These are phyloP conservation scores for Fusarium illudens DNA, from an alignment of 2,329 filamentous ascomycete genomes.

Conservation along the genomic window DNA sequence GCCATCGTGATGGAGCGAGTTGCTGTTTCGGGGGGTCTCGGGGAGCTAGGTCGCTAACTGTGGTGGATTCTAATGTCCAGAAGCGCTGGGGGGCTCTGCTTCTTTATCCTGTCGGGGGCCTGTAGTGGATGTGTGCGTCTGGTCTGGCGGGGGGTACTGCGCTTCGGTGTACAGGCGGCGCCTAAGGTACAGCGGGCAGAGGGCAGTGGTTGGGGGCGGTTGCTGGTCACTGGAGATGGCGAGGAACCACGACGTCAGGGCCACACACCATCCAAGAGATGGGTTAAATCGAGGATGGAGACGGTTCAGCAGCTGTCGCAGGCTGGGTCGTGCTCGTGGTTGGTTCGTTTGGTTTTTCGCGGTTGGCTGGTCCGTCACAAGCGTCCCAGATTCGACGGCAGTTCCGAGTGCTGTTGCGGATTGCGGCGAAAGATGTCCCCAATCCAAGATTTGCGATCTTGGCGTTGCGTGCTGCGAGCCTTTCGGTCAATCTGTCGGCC, in stretches of 20 bases:
- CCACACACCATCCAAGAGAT: slow-evolving; percentile 38
- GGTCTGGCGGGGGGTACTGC: slow-evolving; percentile 33
- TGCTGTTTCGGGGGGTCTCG: slow-evolving; percentile 17
- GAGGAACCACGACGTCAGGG: slow-evolving; percentile 37
- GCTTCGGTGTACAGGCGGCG: slow-evolving; percentile 36
- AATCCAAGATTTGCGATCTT: slow-evolving; percentile 25
- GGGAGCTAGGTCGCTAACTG: neutral
- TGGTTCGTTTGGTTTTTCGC: slow-evolving; percentile 21
- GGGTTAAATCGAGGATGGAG: slow-evolving; percentile 28
- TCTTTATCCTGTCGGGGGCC: slow-evolving; percentile 22
- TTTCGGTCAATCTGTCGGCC: slow-evolving; percentile 14
- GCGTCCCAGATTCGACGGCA: slow-evolving; percentile 30
- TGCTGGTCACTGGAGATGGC: slow-evolving; percentile 37
- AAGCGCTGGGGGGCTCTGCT: slow-evolving; percentile 21
- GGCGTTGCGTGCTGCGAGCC: slow-evolving; percentile 6
- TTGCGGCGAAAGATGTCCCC: slow-evolving; percentile 20
- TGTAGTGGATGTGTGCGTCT: slow-evolving; percentile 18
- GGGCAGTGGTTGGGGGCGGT: slow-evolving; percentile 24
- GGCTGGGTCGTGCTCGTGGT: slow-evolving; percentile 26
- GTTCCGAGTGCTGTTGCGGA: slow-evolving; percentile 19
- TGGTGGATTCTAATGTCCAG: neutral
- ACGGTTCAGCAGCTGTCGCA: slow-evolving; percentile 28
- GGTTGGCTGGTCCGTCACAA: slow-evolving; percentile 19
- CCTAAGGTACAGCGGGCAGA: slow-evolving; percentile 26
- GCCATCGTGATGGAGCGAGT: slow-evolving; percentile 31